Percentiles rank a stretch among this genome's conserved stretches.
Evolutionary conservation across 2,329 filamentous ascomycete species (phyloP).

Genomic region (Metarhizium anisopliae): DNA sequence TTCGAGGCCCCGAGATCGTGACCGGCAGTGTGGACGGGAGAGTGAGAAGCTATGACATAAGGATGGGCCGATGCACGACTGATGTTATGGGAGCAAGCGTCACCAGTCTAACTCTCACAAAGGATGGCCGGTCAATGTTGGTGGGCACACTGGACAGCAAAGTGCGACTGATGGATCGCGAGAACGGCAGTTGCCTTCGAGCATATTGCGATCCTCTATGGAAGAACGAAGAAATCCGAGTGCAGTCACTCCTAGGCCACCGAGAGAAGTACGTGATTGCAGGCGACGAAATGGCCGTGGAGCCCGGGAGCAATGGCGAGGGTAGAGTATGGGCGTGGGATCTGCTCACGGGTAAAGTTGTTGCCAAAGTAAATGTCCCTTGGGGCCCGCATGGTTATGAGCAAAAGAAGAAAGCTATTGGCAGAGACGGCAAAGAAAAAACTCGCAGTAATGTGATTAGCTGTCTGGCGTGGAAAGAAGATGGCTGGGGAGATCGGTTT

Average conservation of each 20-base stretch:
- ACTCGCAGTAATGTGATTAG: conserved; percentile 50
- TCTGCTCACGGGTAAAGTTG: conserved; percentile 61
- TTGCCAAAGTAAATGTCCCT: conserved; percentile 51
- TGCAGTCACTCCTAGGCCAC: conserved; percentile 66
- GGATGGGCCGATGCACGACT: conserved; percentile 60
- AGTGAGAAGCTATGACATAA: conserved; percentile 72
- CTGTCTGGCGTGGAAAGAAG: conserved; percentile 54
- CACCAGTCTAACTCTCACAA: conserved; percentile 65
- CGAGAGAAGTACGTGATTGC: conserved; percentile 71
- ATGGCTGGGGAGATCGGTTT: conserved; percentile 55
- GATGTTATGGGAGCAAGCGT: conserved; percentile 65
- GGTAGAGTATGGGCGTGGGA: conserved; percentile 77
- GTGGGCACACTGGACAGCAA: conserved; percentile 68
- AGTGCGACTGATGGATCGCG: conserved; percentile 72
- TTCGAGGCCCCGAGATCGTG: conserved; percentile 50
- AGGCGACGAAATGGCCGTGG: conserved; percentile 59
- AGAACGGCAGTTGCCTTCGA: conserved; percentile 63
- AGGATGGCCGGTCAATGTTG: conserved; percentile 65
- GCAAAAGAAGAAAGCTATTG: conserved; percentile 42
- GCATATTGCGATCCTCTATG: conserved; percentile 52
- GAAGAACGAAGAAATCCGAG: conserved; percentile 61
- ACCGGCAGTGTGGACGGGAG: conserved; percentile 78
- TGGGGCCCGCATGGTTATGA: conserved; percentile 45
- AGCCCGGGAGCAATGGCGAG: conserved; percentile 26
- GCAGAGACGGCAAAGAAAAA: conserved; percentile 52